Evolutionary conservation across 768 basidiomycete genomes (phyloP), one percentile per base, ranked within the genome.

Genomic region (Termitomyces sp.): DNA sequence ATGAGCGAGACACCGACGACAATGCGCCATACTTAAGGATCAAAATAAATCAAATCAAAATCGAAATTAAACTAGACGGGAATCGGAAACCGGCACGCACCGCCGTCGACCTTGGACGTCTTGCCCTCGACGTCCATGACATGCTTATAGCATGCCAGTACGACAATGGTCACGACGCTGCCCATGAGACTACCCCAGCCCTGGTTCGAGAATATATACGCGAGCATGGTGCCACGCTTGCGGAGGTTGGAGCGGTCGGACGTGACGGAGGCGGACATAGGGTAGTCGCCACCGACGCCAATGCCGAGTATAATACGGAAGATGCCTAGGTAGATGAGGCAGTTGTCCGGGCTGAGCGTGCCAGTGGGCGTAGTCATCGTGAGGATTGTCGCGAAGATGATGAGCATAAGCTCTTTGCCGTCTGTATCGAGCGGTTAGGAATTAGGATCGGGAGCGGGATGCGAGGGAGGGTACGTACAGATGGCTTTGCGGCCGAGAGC

Each of bases 281-380:
- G 88, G 66, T 90, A 90, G 69, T 91, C 91, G 2, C 87, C 90
- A 16, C 89, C 91, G 0, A 92, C 84, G 24, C 90, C 91, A 18
- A 93, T 72, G 0, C 91, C 91, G 37, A 92, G 81, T 7, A 92
- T 65, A 54, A 91, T 86, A 13, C 91, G 86, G 66, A 81, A 91
- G 4, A 86, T 64, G 16, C 76, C 76, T 15, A 92, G 76, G 68
- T 86, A 91, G 62, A 89, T 82, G 50, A 91, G 76, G 24, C 70
- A 75, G 30, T 69, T 63, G 47, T 81, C 68, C 2, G 86, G 80
- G 20, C 80, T 77, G 24, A 89, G 75, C 4, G 73, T 70, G 36
- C 83, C 84, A 5, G 88, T 88, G 0, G 89, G 89, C 15, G 79
- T 82, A 2, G 84, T 81, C 58, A 91, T 75, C 31, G 78, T 80